Evolutionary conservation across 768 basidiomycete species (phyloP), one percentile per base, ranked within the genome.

Genomic region (Macrolepiota dolichaula): DNA sequence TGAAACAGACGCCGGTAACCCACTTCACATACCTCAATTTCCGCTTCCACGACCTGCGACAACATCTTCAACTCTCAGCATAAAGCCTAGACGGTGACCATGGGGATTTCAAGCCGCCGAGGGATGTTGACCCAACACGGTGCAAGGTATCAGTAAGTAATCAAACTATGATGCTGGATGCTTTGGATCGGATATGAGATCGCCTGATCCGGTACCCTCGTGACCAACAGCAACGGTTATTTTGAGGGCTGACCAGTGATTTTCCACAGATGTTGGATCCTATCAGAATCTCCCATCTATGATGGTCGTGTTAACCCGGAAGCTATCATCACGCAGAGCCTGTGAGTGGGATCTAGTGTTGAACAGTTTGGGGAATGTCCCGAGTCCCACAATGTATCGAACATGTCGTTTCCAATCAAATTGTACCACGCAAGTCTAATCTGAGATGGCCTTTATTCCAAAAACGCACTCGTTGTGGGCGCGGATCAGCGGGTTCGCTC

Each of bases 31-130:
- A 35, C 25, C 19, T 19, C 50, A 27, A 24, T 61, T 61, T 37
- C 44, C 59, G 7, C 50, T 51, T 24, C 51, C 25, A 32, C 51
- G 51, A 12, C 35, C 29, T 36, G 50, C 15, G 22, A 3, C 17
- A 4, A 38, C 10, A 5, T 22, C 47, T n/a, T 50, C 57, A 15
- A 36, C 19, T 46, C n/a, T 29, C 2, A 40, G 25, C n/a, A 24
- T 19, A 37, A 53, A 49, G 32, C 10, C 44, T 27, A 61, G 35
- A 37, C 49, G 44, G 59, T 61, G 59, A 44, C 37, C 52, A 55
- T 53, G 59, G 59, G 53, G 47, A 53, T 44, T 27, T 17, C 53
- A 51, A 60, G 47, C 7, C 29, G 40, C 11, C 24, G 11, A n/a
- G n/a, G 1, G 25, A 15, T n/a, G 27, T 17, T 37, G 15, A 12